A percentile compares a stretch with the other conserved stretches of the same genome.
Evolutionary conservation across 352 stramenopile species (phyloP).

Genomic region (Nothophytophthora sp.): DNA sequence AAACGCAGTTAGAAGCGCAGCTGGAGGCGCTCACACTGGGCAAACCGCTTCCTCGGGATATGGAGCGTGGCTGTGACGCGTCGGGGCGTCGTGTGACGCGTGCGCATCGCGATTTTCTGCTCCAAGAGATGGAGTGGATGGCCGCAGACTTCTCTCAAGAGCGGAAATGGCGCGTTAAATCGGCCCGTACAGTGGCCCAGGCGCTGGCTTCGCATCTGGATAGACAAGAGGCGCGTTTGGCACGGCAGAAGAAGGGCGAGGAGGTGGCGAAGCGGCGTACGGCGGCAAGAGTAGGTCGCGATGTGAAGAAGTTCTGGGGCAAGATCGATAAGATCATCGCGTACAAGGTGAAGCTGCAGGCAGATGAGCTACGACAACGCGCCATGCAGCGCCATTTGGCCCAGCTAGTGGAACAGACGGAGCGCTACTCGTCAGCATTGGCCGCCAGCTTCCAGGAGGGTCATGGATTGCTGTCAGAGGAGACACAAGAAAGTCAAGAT

Average conservation of each 20-base stretch:
- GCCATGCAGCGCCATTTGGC: conserved; percentile 98
- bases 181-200: conserved; percentile 70
- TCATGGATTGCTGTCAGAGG: conserved; percentile 8
- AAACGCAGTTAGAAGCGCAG: conserved; percentile 36
- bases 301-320: conserved; percentile 95
- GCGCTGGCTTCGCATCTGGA: conserved; percentile 43
- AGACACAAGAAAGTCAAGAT: conserved; percentile 5
- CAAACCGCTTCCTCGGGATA: conserved; percentile 27
- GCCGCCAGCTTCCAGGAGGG: conserved; percentile 57
- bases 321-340: conserved; percentile 99
- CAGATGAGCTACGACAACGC: conserved; percentile 78
- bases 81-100: conserved; percentile 39
- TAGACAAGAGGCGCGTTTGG: conserved; percentile 14
- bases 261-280: conserved; percentile 48
- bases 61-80: conserved; percentile 40
- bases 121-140: conserved; percentile 94
- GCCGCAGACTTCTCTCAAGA: conserved; percentile 92
- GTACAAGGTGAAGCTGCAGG: conserved; percentile 96
- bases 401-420: conserved; percentile 96
- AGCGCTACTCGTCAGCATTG: conserved; percentile 93
- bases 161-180: conserved; percentile 80
- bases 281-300: conserved; percentile 78
- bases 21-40: conserved; percentile 55
- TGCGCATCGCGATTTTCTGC: conserved; percentile 69
- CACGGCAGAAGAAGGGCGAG: conserved; percentile 35